These are phyloP conservation scores for Eucommia ulmoides DNA, from an alignment of 257 asterid species.

Conservation along the genomic window DNA sequence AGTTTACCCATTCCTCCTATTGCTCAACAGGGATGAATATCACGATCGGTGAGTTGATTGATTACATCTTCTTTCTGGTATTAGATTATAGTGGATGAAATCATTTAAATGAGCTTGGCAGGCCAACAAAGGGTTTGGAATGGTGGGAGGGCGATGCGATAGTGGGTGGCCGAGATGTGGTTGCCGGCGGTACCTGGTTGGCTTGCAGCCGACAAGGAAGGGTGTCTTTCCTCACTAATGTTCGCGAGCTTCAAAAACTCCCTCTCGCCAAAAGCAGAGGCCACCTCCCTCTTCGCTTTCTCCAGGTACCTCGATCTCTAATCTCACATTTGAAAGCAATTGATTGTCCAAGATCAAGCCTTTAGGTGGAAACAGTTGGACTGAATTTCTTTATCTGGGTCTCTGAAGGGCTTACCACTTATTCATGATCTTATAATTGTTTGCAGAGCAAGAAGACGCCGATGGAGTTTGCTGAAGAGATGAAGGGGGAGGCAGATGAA, in stretches of 20 bases:
- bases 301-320: constrained; percentile 22
- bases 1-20: constrained; percentile 41
- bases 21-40: constrained; percentile 75
- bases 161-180: constrained; percentile 66
- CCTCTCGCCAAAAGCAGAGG: constrained; percentile 45
- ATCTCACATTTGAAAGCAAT: too few species aligned
- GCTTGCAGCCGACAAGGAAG: constrained; percentile 42
- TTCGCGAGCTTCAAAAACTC: constrained; percentile 34
- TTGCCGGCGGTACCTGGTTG: constrained; percentile 85
- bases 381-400: too few species aligned
- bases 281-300: constrained; percentile 68
- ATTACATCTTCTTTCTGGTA: neutral
- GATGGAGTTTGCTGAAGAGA: constrained; percentile 48
- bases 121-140: constrained; percentile 47
- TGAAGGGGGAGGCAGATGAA: constrained; percentile 30
- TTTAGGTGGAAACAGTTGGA: too few species aligned
- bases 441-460: constrained; percentile 51
- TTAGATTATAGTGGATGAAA: neutral
- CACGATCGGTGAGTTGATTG: constrained; percentile 26
- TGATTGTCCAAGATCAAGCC: too few species aligned
- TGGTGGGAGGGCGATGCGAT: constrained; percentile 67
- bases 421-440: constrained; percentile 9
- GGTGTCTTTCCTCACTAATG: constrained; percentile 68
- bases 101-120: constrained; percentile 1
- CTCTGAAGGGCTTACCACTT: neutral